These are phyloP conservation scores for Cenchrus purpureus DNA, from an alignment of 176 grass and related monocot species.

Conservation along the genomic window DNA sequence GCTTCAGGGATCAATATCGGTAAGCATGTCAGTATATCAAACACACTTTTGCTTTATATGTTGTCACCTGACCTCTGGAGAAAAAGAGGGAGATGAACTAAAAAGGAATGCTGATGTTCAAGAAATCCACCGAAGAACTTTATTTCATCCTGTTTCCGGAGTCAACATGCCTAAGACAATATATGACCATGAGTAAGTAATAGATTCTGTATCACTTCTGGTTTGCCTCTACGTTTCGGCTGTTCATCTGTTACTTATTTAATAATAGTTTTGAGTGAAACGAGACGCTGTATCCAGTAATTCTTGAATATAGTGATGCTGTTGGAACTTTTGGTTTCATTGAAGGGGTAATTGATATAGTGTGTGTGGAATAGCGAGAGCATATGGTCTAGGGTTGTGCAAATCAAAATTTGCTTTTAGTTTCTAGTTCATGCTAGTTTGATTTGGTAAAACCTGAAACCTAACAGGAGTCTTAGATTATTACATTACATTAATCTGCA, in stretches of 20 bases:
- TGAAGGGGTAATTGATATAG: neutral
- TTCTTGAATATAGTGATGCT: constrained; percentile 3
- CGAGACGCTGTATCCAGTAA: neutral
- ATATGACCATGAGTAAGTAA: constrained; percentile 89
- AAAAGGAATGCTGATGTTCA: constrained; percentile 90
- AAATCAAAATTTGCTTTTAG: neutral
- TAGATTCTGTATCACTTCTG: neutral
- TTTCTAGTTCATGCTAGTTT: constrained; percentile 24
- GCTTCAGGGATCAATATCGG: constrained; percentile 93
- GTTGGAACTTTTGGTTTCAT: neutral
- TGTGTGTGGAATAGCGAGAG: neutral
- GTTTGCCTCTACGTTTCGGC: constrained; percentile 1
- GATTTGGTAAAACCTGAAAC: neutral
- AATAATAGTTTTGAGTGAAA: neutral
- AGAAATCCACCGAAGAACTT: constrained; percentile 92
- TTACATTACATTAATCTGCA: neutral
- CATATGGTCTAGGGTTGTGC: neutral
- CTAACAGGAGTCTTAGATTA: neutral
- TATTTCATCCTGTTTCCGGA: constrained; percentile 68
- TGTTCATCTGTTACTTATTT: constrained; percentile 1
- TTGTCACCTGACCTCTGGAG: constrained; percentile 92
- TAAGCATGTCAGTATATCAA: constrained; percentile 99
- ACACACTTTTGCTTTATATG: constrained; percentile 93
- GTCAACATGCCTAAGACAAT: constrained; percentile 72
- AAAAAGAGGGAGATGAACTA: constrained; percentile 84